Evolutionary conservation across 352 stramenopile genomes (phyloP).

Genomic region (Phytophthora aleatoria): DNA sequence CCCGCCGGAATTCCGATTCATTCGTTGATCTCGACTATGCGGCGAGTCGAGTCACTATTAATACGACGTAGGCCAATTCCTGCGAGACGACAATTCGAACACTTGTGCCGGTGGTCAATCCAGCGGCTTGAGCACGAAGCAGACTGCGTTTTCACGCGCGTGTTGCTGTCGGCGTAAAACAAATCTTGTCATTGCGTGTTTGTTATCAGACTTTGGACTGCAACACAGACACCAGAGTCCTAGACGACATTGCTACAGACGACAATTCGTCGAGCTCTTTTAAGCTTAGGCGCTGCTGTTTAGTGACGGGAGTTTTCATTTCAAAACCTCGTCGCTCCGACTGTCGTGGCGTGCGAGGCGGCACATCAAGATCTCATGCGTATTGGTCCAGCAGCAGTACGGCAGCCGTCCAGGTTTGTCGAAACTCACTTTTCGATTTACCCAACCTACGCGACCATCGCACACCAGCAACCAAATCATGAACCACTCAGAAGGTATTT

Average conservation of each 20-base stretch:
- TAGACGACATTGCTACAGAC: too few species aligned
- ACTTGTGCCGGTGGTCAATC: neutral
- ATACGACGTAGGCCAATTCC: neutral
- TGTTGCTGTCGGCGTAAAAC: neutral
- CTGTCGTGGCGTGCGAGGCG: neutral
- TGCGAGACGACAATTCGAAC: slow-evolving; percentile 2
- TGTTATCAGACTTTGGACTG: too few species aligned
- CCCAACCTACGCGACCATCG: neutral
- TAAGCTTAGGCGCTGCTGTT: neutral
- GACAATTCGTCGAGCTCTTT: too few species aligned
- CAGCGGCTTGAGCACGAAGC: neutral
- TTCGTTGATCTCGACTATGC: neutral
- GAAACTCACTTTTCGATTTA: neutral
- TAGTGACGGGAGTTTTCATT: neutral
- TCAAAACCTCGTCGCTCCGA: slow-evolving; percentile 1
- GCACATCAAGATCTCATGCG: too few species aligned
- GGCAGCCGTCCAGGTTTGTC: neutral
- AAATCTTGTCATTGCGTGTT: neutral
- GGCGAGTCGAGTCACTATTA: neutral
- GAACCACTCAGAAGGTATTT: neutral
- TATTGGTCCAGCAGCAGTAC: too few species aligned
- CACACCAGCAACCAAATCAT: neutral
- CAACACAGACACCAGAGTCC: too few species aligned
- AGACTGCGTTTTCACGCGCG: neutral
- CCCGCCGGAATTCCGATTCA: neutral